These are phyloP conservation scores for Stachybotrys echinatus DNA, from an alignment of 2,329 filamentous ascomycete species.

Conservation along the genomic window DNA sequence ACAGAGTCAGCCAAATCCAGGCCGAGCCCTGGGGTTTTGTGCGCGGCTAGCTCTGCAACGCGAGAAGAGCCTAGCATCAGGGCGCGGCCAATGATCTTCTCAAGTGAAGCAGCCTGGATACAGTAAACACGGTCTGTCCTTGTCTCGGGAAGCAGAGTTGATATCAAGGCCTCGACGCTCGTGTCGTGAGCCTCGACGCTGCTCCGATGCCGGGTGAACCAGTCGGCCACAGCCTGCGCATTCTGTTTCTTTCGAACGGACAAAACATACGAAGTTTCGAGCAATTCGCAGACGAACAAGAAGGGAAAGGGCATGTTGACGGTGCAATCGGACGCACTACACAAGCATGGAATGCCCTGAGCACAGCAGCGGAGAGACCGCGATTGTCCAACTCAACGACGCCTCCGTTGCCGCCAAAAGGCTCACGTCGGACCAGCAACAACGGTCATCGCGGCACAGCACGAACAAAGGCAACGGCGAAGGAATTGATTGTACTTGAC, in stretches of 20 bases:
- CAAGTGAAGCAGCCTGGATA: slow-evolving; percentile 56
- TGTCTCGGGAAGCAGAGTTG: slow-evolving; percentile 69
- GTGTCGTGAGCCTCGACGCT: slow-evolving; percentile 52
- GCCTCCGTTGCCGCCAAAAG: too few relatives aligned
- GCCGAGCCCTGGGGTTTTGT: slow-evolving; percentile 50
- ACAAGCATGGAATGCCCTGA: neutral
- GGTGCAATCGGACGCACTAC: neutral
- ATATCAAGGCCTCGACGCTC: slow-evolving; percentile 61
- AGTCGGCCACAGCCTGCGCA: slow-evolving; percentile 44
- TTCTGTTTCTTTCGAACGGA: slow-evolving; percentile 25
- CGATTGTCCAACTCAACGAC: too few relatives aligned
- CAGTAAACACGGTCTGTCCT: slow-evolving; percentile 74
- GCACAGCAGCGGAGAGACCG: too few relatives aligned
- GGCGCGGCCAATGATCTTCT: slow-evolving; percentile 61
- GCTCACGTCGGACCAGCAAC: too few relatives aligned
- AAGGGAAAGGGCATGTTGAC: slow-evolving; percentile 60
- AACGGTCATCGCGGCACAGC: too few relatives aligned
- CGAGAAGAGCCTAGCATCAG: slow-evolving; percentile 61
- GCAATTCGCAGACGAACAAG: slow-evolving; percentile 64
- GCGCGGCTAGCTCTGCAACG: slow-evolving; percentile 55
- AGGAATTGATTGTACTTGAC: too few relatives aligned
- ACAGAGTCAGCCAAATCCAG: slow-evolving; percentile 69
- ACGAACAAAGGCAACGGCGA: too few relatives aligned
- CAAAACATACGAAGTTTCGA: slow-evolving; percentile 58
- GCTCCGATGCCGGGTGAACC: slow-evolving; percentile 63